These are phyloP conservation scores for Candida tammaniensis DNA, from an alignment of 805 yeast genomes.

Conservation along the genomic window DNA sequence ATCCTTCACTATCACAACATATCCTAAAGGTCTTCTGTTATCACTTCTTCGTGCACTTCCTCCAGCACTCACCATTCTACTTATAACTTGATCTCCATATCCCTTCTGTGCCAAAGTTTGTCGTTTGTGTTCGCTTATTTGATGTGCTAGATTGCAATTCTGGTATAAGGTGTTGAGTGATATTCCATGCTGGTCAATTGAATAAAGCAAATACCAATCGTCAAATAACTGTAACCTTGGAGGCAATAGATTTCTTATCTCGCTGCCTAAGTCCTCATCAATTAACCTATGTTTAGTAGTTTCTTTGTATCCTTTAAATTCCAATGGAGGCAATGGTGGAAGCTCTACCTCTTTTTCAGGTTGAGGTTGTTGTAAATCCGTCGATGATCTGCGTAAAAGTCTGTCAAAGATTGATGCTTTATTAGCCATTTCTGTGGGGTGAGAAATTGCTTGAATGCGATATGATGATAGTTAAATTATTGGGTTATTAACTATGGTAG, in stretches of 20 bases:
- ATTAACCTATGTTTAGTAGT: conserved; percentile 60
- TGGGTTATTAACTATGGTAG: too few relatives aligned
- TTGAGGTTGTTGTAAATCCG: background rate
- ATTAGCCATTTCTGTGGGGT: background rate
- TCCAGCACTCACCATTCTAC: conserved; percentile 23
- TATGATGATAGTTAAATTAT: too few relatives aligned
- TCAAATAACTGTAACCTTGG: conserved; percentile 73
- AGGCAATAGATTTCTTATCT: conserved; percentile 71
- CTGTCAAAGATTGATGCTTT: conserved; percentile 3
- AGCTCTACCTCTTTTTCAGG: conserved; percentile 10
- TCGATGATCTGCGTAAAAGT: conserved; percentile 2
- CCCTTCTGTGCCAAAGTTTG: conserved; percentile 23
- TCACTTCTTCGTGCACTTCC: too few relatives aligned
- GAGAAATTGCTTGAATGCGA: background rate
- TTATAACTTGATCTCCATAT: conserved; percentile 34
- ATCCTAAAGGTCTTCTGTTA: conserved; percentile 54
- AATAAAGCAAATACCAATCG: conserved; percentile 74
- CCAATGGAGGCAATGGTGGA: conserved; percentile 55
- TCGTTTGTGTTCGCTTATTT: conserved; percentile 20
- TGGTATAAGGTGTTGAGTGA: conserved; percentile 76
- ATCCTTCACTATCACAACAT: conserved; percentile 71
- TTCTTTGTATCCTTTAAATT: conserved; percentile 57
- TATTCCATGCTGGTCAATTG: conserved; percentile 91
- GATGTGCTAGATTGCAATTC: conserved; percentile 45
- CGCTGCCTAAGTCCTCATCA: conserved; percentile 64